A percentile compares a stretch with the other conserved stretches of the same genome.
Conservation (phyloP, 2,329 filamentous ascomycete genomes). For the Stemphylium lycopersici region DNA sequence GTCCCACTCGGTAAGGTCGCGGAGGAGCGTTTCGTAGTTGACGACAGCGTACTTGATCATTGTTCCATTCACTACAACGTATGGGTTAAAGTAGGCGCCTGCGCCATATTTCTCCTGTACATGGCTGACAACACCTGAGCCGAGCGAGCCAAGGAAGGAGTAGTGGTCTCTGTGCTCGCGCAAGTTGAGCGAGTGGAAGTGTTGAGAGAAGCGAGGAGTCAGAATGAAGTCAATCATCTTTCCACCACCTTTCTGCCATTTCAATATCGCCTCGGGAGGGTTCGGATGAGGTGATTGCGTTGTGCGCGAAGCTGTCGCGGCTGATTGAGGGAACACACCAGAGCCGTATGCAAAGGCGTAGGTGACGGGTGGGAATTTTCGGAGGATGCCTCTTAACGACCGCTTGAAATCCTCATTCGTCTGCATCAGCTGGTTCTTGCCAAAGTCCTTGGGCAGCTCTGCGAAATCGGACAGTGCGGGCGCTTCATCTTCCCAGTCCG, state of each 20-base stretch:
- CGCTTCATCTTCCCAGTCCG: constrained; percentile 77
- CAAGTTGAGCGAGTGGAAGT: constrained; percentile 96
- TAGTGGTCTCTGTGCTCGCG: constrained; percentile 90
- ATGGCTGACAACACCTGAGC: constrained; percentile 81
- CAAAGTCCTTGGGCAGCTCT: constrained; percentile 80
- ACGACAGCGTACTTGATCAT: constrained; percentile 98
- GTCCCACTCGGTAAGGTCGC: constrained; percentile 88
- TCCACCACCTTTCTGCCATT: constrained; percentile 83
- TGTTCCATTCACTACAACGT: constrained; percentile 90
- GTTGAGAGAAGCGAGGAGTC: constrained; percentile 89
- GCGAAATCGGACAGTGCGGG: constrained; percentile 75
- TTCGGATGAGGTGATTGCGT: constrained; percentile 77
- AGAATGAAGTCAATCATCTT: constrained; percentile 99
- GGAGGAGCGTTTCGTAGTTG: constrained; percentile 86
- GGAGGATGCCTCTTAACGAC: constrained; percentile 81
- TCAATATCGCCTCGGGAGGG: constrained; percentile 78
- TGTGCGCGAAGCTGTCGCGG: constrained; percentile 54
- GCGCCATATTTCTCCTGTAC: constrained; percentile 90
- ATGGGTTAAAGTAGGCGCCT: constrained; percentile 97
- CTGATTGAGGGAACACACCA: constrained; percentile 86
- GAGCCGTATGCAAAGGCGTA: constrained; percentile 98
- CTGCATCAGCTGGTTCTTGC: constrained; percentile 90
- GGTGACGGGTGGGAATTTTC: constrained; percentile 92
- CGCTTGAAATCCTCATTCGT: constrained; percentile 97
- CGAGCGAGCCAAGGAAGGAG: constrained; percentile 80